Conservation (phyloP, 805 yeast genomes). For the Cyberlindnera americana region DNA sequence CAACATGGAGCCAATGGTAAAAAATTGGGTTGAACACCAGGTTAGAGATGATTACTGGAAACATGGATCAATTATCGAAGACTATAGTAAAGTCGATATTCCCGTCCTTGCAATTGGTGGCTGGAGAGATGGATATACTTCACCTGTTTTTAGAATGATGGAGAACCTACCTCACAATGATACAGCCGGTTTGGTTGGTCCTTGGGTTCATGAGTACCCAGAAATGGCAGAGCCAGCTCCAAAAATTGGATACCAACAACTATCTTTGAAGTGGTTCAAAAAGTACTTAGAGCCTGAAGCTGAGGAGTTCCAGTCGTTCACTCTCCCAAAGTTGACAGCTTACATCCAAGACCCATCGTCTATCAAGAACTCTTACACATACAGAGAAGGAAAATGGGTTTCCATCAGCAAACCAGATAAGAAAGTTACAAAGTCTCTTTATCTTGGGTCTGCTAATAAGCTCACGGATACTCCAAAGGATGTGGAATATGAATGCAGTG, state of each 20-base stretch:
- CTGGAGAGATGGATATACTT: constrained; percentile 46
- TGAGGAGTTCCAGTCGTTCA: constrained; percentile 21
- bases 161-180: constrained; percentile 35
- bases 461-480: background rate
- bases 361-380: constrained; percentile 35
- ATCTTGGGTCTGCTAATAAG: constrained; percentile 15
- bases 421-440: constrained; percentile 16
- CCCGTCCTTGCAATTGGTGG: constrained; percentile 45
- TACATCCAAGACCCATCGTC: constrained; percentile 42
- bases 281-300: constrained; percentile 32
- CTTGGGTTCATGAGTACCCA: constrained; percentile 49
- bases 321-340: constrained; percentile 36
- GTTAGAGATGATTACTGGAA: constrained; percentile 45
- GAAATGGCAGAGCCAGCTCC: constrained; percentile 46
- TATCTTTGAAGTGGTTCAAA: constrained; percentile 39
- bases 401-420: constrained; percentile 24
- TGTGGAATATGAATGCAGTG: constrained; percentile 26
- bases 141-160: constrained; percentile 42
- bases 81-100: constrained; percentile 36
- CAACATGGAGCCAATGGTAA: constrained; percentile 38
- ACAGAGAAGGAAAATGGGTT: constrained; percentile 40
- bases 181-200: constrained; percentile 38
- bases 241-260: constrained; percentile 40
- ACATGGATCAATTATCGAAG: constrained; percentile 44
- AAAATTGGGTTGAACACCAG: constrained; percentile 42